A percentile compares a stretch with the other conserved stretches of the same genome.
These are phyloP conservation scores for Ramaria rubella DNA, from an alignment of 768 basidiomycete genomes.

Conservation along the genomic window DNA sequence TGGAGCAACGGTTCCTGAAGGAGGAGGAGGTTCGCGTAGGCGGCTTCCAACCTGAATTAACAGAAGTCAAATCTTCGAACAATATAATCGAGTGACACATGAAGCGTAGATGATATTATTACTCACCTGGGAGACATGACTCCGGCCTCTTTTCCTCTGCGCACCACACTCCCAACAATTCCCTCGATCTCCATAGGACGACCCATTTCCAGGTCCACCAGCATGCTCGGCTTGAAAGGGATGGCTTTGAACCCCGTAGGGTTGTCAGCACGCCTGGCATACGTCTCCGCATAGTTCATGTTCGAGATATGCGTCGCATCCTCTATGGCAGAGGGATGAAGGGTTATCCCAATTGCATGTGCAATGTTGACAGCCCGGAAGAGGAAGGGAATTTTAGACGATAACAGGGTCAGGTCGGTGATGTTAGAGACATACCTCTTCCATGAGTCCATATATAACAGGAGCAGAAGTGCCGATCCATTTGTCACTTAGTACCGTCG, in stretches of 20 bases:
- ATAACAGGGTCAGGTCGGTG: too few species aligned
- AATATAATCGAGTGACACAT: too few species aligned
- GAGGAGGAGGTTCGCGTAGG: too few species aligned
- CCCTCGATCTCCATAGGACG: constrained; percentile 35
- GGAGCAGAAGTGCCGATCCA: constrained; percentile 14
- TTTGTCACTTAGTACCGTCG: constrained; percentile 16
- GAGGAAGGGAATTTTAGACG: too few species aligned
- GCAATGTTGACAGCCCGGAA: constrained; percentile 24
- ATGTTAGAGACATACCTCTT: constrained; percentile 12
- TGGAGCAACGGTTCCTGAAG: too few species aligned
- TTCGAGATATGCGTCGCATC: constrained; percentile 17
- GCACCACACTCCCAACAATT: constrained; percentile 25
- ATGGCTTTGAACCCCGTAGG: not conserved
- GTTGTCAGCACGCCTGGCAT: constrained; percentile 15
- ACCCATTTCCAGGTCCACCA: constrained; percentile 30
- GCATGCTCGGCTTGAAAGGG: constrained; percentile 32
- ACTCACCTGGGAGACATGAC: not conserved
- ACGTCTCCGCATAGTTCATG: not conserved
- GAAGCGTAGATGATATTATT: not conserved
- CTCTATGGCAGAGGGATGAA: constrained; percentile 20
- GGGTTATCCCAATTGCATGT: constrained; percentile 13
- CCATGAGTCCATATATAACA: constrained; percentile 19
- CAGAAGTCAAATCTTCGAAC: too few species aligned
- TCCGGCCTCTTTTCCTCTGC: not conserved
- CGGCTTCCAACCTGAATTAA: too few species aligned